Evolutionary conservation across 2,329 filamentous ascomycete species (phyloP).

Genomic region (Pseudocercospora crystallina): DNA sequence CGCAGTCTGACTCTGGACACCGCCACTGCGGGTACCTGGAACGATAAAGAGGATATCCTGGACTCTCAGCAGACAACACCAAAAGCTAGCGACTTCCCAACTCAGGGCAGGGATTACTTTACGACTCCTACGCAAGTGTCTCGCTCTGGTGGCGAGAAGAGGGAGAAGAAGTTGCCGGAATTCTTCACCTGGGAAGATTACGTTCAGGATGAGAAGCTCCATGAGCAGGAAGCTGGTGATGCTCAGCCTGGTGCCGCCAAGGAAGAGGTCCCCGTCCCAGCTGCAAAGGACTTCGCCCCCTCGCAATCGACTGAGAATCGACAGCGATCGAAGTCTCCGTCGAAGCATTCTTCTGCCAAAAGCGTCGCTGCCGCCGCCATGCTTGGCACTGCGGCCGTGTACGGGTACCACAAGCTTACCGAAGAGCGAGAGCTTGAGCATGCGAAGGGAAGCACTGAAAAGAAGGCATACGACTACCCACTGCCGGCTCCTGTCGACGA

Average conservation of each 20-base stretch:
- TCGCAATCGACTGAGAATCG: neutral
- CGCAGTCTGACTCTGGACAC: conserved; percentile 27
- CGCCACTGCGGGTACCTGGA: conserved; percentile 20
- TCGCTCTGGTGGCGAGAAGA: conserved; percentile 13
- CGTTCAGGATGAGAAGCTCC: conserved; percentile 33
- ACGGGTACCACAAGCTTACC: conserved; percentile 18
- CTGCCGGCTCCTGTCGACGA: conserved; percentile 15
- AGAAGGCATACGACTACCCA: conserved; percentile 1
- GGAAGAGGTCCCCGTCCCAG: neutral
- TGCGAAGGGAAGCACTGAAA: too few species aligned
- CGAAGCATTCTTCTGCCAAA: conserved; percentile 10
- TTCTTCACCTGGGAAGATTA: conserved; percentile 42
- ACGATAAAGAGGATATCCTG: conserved; percentile 44
- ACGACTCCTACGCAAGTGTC: conserved; percentile 2
- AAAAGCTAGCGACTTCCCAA: conserved; percentile 55
- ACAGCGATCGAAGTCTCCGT: conserved; percentile 17
- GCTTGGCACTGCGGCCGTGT: conserved; percentile 30
- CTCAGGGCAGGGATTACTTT: neutral
- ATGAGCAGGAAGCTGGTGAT: conserved; percentile 12
- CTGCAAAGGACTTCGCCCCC: neutral
- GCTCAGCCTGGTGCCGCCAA: neutral
- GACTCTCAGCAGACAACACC: conserved; percentile 69
- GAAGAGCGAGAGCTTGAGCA: neutral
- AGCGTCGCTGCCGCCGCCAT: conserved; percentile 29
- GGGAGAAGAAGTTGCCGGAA: conserved; percentile 32